Evolutionary conservation across 306 rosid genomes (phyloP).

Genomic region (Cotoneaster glaucophyllus): DNA sequence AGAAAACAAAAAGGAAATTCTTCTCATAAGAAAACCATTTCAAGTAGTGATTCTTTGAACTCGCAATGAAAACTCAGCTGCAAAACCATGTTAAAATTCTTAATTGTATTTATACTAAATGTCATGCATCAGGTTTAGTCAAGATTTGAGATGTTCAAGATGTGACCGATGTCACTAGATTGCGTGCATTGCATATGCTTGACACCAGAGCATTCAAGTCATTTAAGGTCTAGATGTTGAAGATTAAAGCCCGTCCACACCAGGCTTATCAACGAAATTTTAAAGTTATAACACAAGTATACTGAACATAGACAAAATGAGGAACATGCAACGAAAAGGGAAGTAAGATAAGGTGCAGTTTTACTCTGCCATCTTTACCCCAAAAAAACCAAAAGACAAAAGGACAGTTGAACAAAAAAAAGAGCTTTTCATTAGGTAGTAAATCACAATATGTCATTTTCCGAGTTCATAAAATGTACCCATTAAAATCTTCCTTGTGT

Average conservation of each 20-base stretch:
- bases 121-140: not conserved
- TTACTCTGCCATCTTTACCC: not conserved
- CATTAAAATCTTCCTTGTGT: conserved; percentile 62
- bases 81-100: not conserved
- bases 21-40: not conserved
- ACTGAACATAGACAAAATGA: not conserved
- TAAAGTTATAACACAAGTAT: not conserved
- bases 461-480: conserved; percentile 46
- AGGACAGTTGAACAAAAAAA: not conserved
- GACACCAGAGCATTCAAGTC: not conserved
- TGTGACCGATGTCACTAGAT: not conserved
- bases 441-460: not conserved
- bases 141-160: not conserved
- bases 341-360: not conserved
- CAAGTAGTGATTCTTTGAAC: not conserved
- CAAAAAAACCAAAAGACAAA: not conserved
- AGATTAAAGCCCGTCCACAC: not conserved
- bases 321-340: not conserved
- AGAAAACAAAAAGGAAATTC: not conserved
- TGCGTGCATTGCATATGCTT: not conserved
- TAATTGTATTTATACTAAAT: not conserved
- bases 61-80: not conserved
- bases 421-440: not conserved
- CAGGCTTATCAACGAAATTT: not conserved
- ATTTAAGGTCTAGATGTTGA: not conserved